Evolutionary conservation across 1,284 basidiomycete species (phyloP).

Genomic region (Agaricales sp.): DNA sequence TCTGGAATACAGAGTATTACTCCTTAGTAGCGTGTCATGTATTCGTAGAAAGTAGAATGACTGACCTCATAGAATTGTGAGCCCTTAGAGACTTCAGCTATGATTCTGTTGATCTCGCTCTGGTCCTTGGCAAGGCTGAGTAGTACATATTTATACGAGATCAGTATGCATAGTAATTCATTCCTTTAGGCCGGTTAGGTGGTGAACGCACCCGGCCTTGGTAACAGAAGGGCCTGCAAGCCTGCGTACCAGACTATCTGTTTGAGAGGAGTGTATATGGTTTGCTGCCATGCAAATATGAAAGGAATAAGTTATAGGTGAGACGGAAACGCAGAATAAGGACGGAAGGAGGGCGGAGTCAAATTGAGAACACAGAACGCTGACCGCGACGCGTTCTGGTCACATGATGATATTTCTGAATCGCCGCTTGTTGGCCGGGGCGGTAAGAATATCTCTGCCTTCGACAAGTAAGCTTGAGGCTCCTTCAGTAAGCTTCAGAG

Average conservation of each 20-base stretch:
- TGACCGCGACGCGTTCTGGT: neutral
- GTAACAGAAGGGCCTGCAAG: slow-evolving; percentile 70
- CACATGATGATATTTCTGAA: neutral
- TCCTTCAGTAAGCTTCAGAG: no score
- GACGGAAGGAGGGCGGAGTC: neutral
- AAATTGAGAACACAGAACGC: neutral
- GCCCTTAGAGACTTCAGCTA: slow-evolving; percentile 74
- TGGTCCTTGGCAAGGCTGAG: slow-evolving; percentile 65
- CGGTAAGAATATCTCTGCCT: no score
- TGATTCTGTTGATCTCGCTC: slow-evolving; percentile 68
- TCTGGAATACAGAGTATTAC: slow-evolving; percentile 27
- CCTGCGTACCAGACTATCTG: slow-evolving; percentile 58
- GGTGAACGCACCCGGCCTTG: slow-evolving; percentile 56
- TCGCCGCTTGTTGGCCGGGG: neutral
- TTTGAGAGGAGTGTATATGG: slow-evolving; percentile 31
- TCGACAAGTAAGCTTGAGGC: no score
- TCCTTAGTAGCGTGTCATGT: neutral
- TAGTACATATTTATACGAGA: neutral
- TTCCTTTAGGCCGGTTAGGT: slow-evolving; percentile 11
- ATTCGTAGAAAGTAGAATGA: neutral
- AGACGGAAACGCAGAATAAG: neutral
- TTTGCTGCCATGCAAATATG: neutral
- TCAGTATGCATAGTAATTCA: neutral
- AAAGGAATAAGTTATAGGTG: neutral
- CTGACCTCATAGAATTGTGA: slow-evolving; percentile 76